Evolutionary conservation across 2,329 filamentous ascomycete species (phyloP).

Genomic region (Cordyceps farinosa): DNA sequence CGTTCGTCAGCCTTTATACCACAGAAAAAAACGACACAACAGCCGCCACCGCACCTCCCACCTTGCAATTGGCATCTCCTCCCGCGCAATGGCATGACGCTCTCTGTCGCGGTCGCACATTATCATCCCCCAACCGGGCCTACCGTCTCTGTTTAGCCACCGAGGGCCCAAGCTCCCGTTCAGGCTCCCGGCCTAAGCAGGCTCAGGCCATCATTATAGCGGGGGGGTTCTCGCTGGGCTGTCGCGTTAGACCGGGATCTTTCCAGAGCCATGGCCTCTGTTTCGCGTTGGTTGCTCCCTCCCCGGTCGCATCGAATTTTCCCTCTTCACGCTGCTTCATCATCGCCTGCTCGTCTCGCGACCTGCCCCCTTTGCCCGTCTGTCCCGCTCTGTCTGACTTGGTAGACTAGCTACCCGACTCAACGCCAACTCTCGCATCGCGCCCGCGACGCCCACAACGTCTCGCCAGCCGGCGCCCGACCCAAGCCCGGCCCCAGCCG

Average conservation of each 20-base stretch:
- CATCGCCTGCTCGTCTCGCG: slow-evolving; percentile 1
- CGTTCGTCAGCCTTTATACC: slow-evolving; percentile 5
- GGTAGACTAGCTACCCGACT: slow-evolving; percentile 13
- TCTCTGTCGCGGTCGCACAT: slow-evolving; percentile 1
- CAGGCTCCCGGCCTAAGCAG: slow-evolving; percentile 14
- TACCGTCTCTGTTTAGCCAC: slow-evolving; percentile 12
- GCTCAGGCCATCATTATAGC: slow-evolving; percentile 18
- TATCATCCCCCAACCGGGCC: not conserved
- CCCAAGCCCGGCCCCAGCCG: slow-evolving; percentile 10
- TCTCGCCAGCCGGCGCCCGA: slow-evolving; percentile 11
- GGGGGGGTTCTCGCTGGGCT: slow-evolving; percentile 13
- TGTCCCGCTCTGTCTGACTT: slow-evolving; percentile 4
- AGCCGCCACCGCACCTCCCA: slow-evolving; percentile 10
- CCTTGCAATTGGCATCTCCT: slow-evolving; percentile 9
- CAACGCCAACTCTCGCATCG: slow-evolving; percentile 8
- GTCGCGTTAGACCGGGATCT: slow-evolving; percentile 17
- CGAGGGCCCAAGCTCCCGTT: slow-evolving; percentile 14
- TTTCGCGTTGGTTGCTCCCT: slow-evolving; percentile 17
- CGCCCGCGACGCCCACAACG: slow-evolving; percentile 10
- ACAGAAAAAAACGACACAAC: slow-evolving; percentile 7
- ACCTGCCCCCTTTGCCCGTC: not conserved
- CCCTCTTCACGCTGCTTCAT: slow-evolving; percentile 1
- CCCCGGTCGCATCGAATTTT: slow-evolving; percentile 14
- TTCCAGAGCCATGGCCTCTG: slow-evolving; percentile 18
- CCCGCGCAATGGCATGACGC: slow-evolving; percentile 14